A percentile compares a stretch with the other conserved stretches of the same genome.
Evolutionary conservation across 176 grass and related monocot species (phyloP).

Genomic region (Pontederia paniculata): DNA sequence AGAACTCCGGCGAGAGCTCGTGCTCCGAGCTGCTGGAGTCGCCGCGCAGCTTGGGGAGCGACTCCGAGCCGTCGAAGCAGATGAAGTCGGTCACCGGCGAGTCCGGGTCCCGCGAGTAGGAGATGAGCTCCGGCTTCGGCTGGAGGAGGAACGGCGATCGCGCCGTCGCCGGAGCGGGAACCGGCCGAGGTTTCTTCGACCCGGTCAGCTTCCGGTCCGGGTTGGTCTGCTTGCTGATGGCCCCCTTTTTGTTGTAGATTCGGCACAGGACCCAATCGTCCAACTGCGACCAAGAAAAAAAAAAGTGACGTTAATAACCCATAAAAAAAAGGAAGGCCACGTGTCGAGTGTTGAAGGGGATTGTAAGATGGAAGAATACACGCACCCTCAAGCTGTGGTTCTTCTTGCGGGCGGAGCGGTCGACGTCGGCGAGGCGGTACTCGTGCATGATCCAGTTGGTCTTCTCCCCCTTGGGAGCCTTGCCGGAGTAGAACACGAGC

Average conservation of each 20-base stretch:
- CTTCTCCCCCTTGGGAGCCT: conserved; percentile 42
- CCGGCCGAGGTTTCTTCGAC: neutral
- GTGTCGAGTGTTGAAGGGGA: neutral
- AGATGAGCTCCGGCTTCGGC: conserved; percentile 30
- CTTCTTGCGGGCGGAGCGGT: conserved; percentile 12
- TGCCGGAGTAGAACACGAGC: conserved; percentile 88
- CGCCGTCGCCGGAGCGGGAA: too few relatives aligned
- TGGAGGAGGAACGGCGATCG: conserved; percentile 13
- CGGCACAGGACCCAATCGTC: conserved; percentile 95
- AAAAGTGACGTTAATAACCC: neutral
- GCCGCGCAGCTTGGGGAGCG: conserved; percentile 39
- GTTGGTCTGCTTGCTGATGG: conserved; percentile 7
- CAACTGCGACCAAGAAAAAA: conserved; percentile 26
- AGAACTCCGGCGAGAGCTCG: neutral
- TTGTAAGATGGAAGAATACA: neutral
- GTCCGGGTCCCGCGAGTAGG: neutral
- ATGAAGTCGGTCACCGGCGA: conserved; percentile 1
- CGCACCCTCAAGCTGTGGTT: neutral
- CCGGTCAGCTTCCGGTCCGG: neutral
- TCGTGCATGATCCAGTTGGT: conserved; percentile 58
- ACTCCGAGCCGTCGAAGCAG: conserved; percentile 49
- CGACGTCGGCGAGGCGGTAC: conserved; percentile 20
- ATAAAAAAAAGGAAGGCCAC: neutral
- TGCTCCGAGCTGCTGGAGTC: conserved; percentile 67
- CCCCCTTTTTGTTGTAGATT: conserved; percentile 91